Evolutionary conservation across 352 stramenopile species (phyloP).

Genomic region (Globisporangium radiosum): DNA sequence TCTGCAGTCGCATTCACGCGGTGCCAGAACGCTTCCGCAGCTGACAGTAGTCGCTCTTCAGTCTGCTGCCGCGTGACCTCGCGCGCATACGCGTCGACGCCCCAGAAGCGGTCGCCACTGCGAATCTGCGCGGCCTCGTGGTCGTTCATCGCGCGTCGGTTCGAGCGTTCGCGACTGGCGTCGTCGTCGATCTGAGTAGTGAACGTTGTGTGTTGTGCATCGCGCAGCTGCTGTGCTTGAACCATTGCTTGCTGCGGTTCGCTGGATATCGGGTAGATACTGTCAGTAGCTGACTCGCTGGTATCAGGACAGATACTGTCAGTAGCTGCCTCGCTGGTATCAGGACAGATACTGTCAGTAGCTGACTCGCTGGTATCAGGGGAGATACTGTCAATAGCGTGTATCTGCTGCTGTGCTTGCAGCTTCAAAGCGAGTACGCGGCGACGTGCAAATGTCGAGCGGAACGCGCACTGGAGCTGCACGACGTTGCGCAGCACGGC

Average conservation of each 20-base stretch:
- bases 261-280: not conserved
- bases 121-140: conserved; percentile 45
- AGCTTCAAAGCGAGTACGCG: conserved; percentile 30
- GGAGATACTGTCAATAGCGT: not conserved
- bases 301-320: no score
- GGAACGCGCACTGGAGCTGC: conserved; percentile 39
- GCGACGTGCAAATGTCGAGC: conserved; percentile 35
- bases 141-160: conserved; percentile 42
- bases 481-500: conserved; percentile 34
- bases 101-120: conserved; percentile 47
- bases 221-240: conserved; percentile 13
- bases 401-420: conserved; percentile 1
- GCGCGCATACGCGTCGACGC: conserved; percentile 32
- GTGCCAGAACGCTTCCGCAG: conserved; percentile 35
- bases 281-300: conserved; percentile 9
- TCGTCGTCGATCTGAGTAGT: conserved; percentile 19
- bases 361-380: conserved; percentile 9
- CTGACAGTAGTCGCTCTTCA: conserved; percentile 38
- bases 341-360: no score
- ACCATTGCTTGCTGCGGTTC: conserved; percentile 11
- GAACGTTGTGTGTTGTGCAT: conserved; percentile 20
- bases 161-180: conserved; percentile 16
- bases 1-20: conserved; percentile 25
- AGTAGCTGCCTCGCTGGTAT: conserved; percentile 9
- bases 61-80: conserved; percentile 29